Percentiles rank a stretch among this genome's conserved stretches.
Evolutionary conservation across 768 basidiomycete species (phyloP).

Genomic region (Suillus paluster): DNA sequence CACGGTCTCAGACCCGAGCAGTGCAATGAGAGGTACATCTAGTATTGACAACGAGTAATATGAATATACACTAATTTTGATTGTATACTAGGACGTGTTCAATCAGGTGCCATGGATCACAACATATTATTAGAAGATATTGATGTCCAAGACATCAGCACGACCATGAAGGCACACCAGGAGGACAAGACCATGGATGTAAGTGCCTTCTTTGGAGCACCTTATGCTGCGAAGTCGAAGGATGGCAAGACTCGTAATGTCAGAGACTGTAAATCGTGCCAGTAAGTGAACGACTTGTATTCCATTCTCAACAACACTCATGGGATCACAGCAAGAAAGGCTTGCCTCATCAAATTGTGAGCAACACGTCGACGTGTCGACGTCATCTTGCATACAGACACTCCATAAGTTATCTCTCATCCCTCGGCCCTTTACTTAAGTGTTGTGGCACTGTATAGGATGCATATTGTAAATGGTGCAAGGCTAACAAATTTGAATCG

Average conservation of each 20-base stretch:
- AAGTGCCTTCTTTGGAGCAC: not conserved
- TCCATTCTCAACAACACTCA: too few species aligned
- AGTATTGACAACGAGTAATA: too few species aligned
- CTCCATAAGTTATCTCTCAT: not conserved
- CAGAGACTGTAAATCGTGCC: conserved; percentile 4
- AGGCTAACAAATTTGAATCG: conserved; percentile 30
- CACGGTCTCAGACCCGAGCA: too few species aligned
- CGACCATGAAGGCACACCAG: not conserved
- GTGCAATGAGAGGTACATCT: too few species aligned
- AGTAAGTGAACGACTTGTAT: not conserved
- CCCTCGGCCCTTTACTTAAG: not conserved
- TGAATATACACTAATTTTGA: too few species aligned
- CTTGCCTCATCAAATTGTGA: not conserved
- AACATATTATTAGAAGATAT: conserved; percentile 9
- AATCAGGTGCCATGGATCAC: too few species aligned
- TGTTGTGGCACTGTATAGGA: conserved; percentile 7
- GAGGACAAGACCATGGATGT: conserved; percentile 2
- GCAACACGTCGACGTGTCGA: conserved; percentile 5
- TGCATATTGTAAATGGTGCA: conserved; percentile 33
- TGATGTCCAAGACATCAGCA: conserved; percentile 11
- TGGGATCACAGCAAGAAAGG: too few species aligned
- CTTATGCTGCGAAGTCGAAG: not conserved
- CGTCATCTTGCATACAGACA: conserved; percentile 2
- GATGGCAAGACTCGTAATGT: conserved; percentile 1
- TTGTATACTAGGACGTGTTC: too few species aligned